These are phyloP conservation scores for Phytopythium delawarense DNA, from an alignment of 352 stramenopile species.

Conservation along the genomic window DNA sequence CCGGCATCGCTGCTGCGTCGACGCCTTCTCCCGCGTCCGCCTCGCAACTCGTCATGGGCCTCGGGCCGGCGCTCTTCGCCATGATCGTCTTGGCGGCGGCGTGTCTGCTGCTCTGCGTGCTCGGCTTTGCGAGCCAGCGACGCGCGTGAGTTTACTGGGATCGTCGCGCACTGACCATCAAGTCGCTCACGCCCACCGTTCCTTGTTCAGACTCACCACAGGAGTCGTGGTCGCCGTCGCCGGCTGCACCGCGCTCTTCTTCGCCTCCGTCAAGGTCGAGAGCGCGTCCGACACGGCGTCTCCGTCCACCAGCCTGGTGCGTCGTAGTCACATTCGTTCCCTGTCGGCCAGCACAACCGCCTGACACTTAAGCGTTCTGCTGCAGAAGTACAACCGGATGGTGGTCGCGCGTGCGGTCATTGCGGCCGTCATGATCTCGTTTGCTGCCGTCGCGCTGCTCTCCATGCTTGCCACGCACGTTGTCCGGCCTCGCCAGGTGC, in stretches of 20 bases:
- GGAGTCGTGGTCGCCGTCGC: slow-evolving; percentile 19
- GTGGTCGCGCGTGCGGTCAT: slow-evolving; percentile 28
- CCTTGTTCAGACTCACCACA: slow-evolving; percentile 17
- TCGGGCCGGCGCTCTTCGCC: slow-evolving; percentile 31
- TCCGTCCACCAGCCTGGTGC: slow-evolving; percentile 6
- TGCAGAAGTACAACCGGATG: slow-evolving; percentile 31
- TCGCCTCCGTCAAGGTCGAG: slow-evolving; percentile 30
- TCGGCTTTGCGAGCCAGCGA: slow-evolving; percentile 20
- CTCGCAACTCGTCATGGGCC: slow-evolving; percentile 14
- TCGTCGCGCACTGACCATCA: not conserved
- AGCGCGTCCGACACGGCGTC: not conserved
- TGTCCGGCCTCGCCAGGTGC: slow-evolving; percentile 27
- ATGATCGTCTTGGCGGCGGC: slow-evolving; percentile 30
- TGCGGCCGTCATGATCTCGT: slow-evolving; percentile 33
- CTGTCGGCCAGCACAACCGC: not conserved
- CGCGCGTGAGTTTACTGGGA: slow-evolving; percentile 7
- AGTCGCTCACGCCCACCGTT: not conserved
- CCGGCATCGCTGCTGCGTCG: not conserved
- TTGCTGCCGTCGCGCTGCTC: slow-evolving; percentile 31
- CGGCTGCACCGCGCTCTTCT: slow-evolving; percentile 28
- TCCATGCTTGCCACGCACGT: slow-evolving; percentile 30
- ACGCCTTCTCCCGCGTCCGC: not conserved
- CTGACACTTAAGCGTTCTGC: not conserved
- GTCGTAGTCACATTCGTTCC: not conserved
- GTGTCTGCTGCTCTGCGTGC: slow-evolving; percentile 23